Conservation (phyloP, 148 eudicot genomes). For the Arctostaphylos glauca region DNA sequence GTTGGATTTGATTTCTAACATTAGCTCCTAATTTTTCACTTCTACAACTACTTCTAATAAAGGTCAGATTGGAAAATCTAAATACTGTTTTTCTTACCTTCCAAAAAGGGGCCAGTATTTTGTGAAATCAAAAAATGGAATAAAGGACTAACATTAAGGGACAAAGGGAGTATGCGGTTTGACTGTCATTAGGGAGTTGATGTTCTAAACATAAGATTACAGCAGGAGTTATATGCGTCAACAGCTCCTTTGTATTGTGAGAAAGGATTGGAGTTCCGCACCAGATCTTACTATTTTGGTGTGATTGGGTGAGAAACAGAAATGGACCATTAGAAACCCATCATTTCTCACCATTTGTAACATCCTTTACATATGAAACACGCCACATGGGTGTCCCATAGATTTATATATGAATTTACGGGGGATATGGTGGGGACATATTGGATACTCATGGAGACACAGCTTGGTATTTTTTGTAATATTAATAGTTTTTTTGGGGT, state of each 20-base stretch:
- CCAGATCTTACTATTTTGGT: neutral
- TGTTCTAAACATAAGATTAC: neutral
- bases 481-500: no score
- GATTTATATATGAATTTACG: no score
- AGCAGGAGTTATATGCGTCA: neutral
- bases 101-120: neutral
- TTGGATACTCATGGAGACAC: no score
- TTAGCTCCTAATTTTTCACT: neutral
- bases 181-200: neutral
- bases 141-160: neutral
- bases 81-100: neutral
- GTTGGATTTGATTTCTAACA: neutral
- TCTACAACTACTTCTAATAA: neutral
- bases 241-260: neutral
- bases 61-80: neutral
- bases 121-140: neutral
- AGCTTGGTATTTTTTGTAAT: no score
- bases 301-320: neutral
- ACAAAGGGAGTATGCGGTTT: neutral
- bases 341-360: no score
- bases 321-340: neutral
- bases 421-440: no score
- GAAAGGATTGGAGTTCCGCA: neutral
- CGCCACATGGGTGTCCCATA: no score
- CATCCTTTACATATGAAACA: no score